Evolutionary conservation across 176 grass and related monocot genomes (phyloP), one percentile per base, ranked within the genome.

Genomic region (Rhynchospora pubera): DNA sequence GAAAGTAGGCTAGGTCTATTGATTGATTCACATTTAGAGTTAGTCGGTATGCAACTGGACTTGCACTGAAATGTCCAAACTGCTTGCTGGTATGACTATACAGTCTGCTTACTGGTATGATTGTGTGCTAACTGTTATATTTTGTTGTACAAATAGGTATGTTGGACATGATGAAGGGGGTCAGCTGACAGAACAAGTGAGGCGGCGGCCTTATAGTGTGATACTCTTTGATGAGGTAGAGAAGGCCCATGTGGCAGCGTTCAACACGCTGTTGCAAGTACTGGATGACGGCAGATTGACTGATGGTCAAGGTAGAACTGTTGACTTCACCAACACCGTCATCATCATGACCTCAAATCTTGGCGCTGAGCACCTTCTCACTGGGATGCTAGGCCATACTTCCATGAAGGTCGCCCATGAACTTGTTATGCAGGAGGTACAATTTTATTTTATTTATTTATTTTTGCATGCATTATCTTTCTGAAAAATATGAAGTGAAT

Each of bases 281-380:
- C 90, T 98, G 11, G 95, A 98, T 32, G 95, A 98, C 9, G 95
- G 95, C 2, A 87, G 95, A 79, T 78, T 98, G 10, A 98, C 95
- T 0, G 95, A 98, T 24, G 92, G 95, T 13, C 95, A 94, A 87
- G 95, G 95, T 53, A 65, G 95, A 55, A 98, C 89, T 0, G 95
- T 98, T 48, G 95, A 98, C 83, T 98, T 94, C 85, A 87, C 88
- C 58, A 98, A 98, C 89, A 91, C 95, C 0, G 95, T 98, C 18
- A 94, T 98, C 64, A 94, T 98, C 84, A 93, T 98, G 95, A 98
- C 95, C 0, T 98, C 95, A 9, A 98, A 98, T 87, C 90, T 98
- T n/a, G 95, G 95, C 19, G 95, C 95, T 15, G 90, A 98, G 82
- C 90, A 94, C 81, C 92, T 98, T 15, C 92, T 98, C 46, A 93